Evolutionary conservation across 108 stramenopile species (phyloP), one percentile per base, ranked within the genome.

Genomic region (Schizochytrium sp.): DNA sequence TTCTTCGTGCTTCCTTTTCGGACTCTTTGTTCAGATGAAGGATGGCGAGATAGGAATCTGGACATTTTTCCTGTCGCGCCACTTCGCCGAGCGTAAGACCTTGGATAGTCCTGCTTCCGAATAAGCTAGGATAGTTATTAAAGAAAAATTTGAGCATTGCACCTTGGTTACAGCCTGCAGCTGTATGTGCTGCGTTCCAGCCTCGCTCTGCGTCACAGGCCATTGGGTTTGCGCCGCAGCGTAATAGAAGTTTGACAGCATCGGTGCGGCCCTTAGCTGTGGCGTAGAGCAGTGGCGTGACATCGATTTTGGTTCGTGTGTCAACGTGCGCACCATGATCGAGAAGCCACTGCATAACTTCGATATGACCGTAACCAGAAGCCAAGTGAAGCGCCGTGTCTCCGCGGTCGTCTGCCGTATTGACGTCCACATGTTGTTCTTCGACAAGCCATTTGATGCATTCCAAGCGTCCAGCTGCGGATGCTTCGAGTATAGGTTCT

Each of bases 361-460:
- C 93, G 19, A 60, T 89, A 60, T 96, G 95, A 50, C 96, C 96
- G 72, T 95, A 96, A 3, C 94, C 94, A 0, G 96, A 94, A 2
- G 96, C 96, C 64, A 98, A 87, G 72, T 98, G 97, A 87, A 98
- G 57, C 5, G 96, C 95, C 44, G 97, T 97, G 49, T 96, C 91
- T 59, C 93, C 94, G 89, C 96, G 95, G 87, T 96, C 96, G 89
- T 97, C 96, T 2, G 95, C 94, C 38, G 93, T 93, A 87, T 96
- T 94, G 2, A 97, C 93, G 76, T 95, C 93, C 13, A 94, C 88
- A 4, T 91, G 91, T 15, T 69, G 64, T 19, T 90, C 88, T 58
- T 88, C 89, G 46, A 91, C 53, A 45, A 93, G 89, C 61, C 76
- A 83, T 53, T 83, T 55, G 50, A 83, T 55, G 76, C 76, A 83